phyloP scores from a whole-genome alignment of 805 yeast genomes.

The Teunomyces tritomae region DNA sequence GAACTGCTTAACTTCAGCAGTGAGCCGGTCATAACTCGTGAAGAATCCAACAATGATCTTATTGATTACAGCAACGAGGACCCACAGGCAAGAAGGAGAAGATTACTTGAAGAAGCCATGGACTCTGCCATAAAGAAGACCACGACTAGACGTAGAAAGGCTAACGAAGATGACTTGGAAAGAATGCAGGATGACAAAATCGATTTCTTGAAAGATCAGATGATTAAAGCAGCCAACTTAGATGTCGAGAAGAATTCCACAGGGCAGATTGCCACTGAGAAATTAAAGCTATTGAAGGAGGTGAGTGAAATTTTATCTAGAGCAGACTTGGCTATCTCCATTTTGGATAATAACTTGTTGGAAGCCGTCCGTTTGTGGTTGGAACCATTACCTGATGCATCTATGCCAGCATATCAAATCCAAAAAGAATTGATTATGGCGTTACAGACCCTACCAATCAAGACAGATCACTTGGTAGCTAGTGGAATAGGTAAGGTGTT shows the following conservation, averaged over 20 bases:
- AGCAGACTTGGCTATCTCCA: conserved; percentile 85
- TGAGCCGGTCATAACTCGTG: conserved; percentile 4
- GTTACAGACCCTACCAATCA: conserved; percentile 77
- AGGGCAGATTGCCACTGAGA: conserved; percentile 70
- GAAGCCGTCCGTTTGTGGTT: conserved; percentile 96
- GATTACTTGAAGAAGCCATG: conserved; percentile 77
- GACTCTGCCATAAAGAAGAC: conserved; percentile 70
- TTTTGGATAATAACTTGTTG: conserved; percentile 86
- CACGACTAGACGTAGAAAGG: conserved; percentile 58
- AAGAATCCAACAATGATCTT: conserved; percentile 7
- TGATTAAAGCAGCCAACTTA: conserved; percentile 83
- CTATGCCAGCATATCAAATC: conserved; percentile 95
- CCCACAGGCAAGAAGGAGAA: conserved; percentile 51
- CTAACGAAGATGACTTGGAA: conserved; percentile 91
- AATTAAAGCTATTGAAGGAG: conserved; percentile 73
- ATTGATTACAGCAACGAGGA: conserved; percentile 28
- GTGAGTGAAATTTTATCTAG: conserved; percentile 75
- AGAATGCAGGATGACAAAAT: conserved; percentile 92
- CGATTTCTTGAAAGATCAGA: conserved; percentile 74
- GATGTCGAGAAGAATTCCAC: conserved; percentile 62
- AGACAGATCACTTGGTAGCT: conserved; percentile 92
- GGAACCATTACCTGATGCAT: conserved; percentile 97
- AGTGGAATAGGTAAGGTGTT: conserved; percentile 92
- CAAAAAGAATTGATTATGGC: conserved; percentile 83
- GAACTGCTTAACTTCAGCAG: conserved; percentile 7